Base-by-base conservation (phyloP, 148 eudicot genomes). In the Rhododendron williamsianum region DNA sequence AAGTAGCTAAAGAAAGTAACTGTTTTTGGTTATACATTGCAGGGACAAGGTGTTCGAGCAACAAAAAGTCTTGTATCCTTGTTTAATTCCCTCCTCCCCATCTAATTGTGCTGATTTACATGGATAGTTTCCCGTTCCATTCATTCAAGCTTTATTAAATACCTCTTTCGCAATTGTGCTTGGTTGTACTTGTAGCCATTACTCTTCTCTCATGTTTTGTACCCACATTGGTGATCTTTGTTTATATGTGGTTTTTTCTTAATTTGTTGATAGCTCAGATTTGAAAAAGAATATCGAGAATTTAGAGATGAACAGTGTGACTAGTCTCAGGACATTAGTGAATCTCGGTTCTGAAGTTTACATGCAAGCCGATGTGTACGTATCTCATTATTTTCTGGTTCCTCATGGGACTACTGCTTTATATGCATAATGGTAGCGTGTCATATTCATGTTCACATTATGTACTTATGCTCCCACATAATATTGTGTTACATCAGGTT, bases 281-380 rank as follows among this genome's bases (percentile, higher is more conserved):
- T 88, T 96, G 87, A 96, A 90, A 86, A 92, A 83, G 85, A 96
- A 93, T 81, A 93, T 96, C 74, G 91, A 95, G 90, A 93, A 95
- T 81, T 84, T 96, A 90, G 94, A 96, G 90, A 94, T 92, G 89
- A 92, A 93, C 83, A 92, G 92, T 85, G 94, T 95, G 56, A 94
- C 93, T 80, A 92, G 88, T 85, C 87, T 96, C 83, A 93, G 90
- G 90, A 91, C 95, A 81, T 48, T 93, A 84, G 95, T 95, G 90
- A 95, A 95, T 92, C 91, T 96, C 81, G 99, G 98, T 69, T 94
- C 99, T 85, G 98, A 96, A 94, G 98, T 96, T 41, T 96, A 94
- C 78, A 89, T 89, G 91, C 97, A 94, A 91, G 98, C 98, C 1
- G 95, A 96, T 83, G 98, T 94, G 98, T 96, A 95, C 63, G 92